Evolutionary conservation across 306 rosid genomes (phyloP).

Genomic region (Medicago ruthenica): DNA sequence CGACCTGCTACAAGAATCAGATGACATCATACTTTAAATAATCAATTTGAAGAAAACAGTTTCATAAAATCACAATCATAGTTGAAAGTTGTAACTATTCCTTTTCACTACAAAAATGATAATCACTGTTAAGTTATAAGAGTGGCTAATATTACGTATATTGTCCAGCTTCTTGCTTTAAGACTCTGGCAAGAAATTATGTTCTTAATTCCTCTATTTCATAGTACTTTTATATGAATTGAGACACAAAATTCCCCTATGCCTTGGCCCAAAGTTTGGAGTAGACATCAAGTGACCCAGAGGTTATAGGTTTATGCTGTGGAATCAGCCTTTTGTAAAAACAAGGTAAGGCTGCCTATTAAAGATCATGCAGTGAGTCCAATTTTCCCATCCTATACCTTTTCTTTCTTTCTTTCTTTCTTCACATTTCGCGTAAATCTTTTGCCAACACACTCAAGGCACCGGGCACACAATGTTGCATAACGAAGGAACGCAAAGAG

Average conservation of each 20-base stretch:
- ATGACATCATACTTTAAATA: background rate
- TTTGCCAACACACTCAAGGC: background rate
- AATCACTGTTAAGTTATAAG: background rate
- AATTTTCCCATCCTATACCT: background rate
- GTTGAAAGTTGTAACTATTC: background rate
- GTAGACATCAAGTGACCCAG: background rate
- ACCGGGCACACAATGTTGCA: background rate
- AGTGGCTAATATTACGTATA: background rate
- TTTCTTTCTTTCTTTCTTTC: background rate
- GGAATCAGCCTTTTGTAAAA: background rate
- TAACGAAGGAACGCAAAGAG: background rate
- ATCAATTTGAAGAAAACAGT: background rate
- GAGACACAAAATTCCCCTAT: background rate
- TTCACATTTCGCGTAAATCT: background rate
- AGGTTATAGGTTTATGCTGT: background rate
- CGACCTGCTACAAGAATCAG: background rate
- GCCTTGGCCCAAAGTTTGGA: background rate
- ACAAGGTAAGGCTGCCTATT: background rate
- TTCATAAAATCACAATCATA: background rate
- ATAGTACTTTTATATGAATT: background rate
- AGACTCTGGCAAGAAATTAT: background rate
- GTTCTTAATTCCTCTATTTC: background rate
- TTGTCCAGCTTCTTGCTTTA: background rate
- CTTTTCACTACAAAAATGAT: background rate
- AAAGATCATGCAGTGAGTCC: background rate